Base-by-base conservation (phyloP, 164 flowering plant species). In the Tetrastigma voinierianum region DNA sequence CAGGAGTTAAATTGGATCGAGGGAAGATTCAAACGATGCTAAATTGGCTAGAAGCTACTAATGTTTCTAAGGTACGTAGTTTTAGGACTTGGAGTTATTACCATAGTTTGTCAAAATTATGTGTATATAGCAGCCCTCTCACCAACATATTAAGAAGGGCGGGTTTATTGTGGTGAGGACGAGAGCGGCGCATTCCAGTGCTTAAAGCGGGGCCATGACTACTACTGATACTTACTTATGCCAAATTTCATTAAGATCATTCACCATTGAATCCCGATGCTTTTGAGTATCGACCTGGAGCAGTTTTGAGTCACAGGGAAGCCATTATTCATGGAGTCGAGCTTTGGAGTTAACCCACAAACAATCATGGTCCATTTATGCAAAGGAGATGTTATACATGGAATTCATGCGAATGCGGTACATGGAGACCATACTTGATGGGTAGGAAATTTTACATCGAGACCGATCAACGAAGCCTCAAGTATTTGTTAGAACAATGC, bases 371-470 rank as follows among this genome's bases (percentile, higher is more conserved):
- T 56, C 62, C 15, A 32, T 40, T 45, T 51, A 70, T 9, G 46
- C 16, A 3, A n/a, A 56, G 16, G 74, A 71, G n/a, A 17, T 71
- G 20, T 4, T 59, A 1, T 51, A 70, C 9, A 53, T 71, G n/a
- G n/a, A 3, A 25, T 61, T 1, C 9, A 43, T 2, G 66, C 64
- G 1, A 47, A n/a, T n/a, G 65, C 3, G 3, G 14, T 1, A 59
- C 16, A 16, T 66, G 69, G 70, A 14, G 59, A 14, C 68, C 10
- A 2, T 72, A 72, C 32, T 16, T 62, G 11, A 6, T 67, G 14
- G 70, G 63, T 0, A 16, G 0, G 0, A 16, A 46, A 20, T 67
- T 67, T 17, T 10, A 7, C 0, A 48, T 66, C 3, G 1, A 0
- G 1, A 66, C 52, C 0, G 69, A 66, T n/a, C n/a, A n/a, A n/a